Conservation (phyloP, 2,329 filamentous ascomycete species). For the Zymoseptoria ardabiliae region DNA sequence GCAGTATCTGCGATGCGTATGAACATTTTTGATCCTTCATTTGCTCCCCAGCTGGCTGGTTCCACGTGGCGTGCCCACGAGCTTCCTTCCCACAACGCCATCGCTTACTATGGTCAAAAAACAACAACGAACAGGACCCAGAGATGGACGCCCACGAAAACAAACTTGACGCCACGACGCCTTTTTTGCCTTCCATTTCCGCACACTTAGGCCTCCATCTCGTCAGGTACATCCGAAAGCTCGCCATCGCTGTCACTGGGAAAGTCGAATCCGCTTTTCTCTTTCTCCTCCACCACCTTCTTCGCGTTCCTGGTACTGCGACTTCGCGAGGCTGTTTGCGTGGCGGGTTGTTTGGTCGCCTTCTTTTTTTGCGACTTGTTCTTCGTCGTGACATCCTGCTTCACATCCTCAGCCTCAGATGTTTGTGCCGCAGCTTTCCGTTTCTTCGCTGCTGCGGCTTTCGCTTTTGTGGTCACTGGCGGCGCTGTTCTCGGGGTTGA, state of each 20-base stretch:
- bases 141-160: background rate
- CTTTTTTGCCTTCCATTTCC: background rate
- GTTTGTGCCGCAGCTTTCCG: background rate
- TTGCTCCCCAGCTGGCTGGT: background rate
- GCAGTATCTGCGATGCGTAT: background rate
- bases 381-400: background rate
- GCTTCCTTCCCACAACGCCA: background rate
- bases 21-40: background rate
- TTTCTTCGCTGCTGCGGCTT: constrained; percentile 9
- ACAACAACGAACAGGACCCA: background rate
- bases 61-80: background rate
- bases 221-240: constrained; percentile 22
- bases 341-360: constrained; percentile 12
- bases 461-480: background rate
- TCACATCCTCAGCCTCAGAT: constrained; percentile 1
- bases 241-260: constrained; percentile 20
- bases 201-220: constrained; percentile 16
- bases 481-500: constrained; percentile 6
- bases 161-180: background rate
- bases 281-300: constrained; percentile 14
- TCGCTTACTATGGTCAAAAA: background rate
- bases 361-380: constrained; percentile 2
- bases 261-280: constrained; percentile 21
- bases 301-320: background rate
- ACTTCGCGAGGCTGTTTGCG: constrained; percentile 8